Base-by-base conservation (phyloP, 2,329 filamentous ascomycete genomes). In the Amauroascus niger region DNA sequence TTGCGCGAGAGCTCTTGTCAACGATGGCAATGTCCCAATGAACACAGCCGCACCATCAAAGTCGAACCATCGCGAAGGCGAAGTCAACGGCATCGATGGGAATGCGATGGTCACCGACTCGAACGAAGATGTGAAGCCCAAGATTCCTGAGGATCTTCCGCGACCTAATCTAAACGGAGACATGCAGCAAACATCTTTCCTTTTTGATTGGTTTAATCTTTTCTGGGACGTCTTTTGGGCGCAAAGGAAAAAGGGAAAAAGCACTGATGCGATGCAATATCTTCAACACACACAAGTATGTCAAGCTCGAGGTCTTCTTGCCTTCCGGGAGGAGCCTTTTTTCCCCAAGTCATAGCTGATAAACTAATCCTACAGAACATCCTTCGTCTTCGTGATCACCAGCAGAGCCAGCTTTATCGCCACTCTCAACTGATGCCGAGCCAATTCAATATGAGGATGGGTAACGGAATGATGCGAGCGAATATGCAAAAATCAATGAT, bases 191-290 rank as follows among this genome's bases (percentile, higher is more conserved):
- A 58, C 67, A 0, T 88, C 87, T 24, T 97, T 98, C 65, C 76
- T 98, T n/a, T 86, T 88, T 62, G 93, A 97, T 65, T 98, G 93
- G 93, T 98, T 94, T 75, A 88, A 84, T 65, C 79, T 96, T 50
- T 98, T 98, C 70, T 97, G 89, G 89, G 93, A 98, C 64, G 88
- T 97, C 62, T 94, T 87, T 71, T 83, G 83, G 65, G 88, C 88
- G 53, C 87, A 91, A 66, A 86, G 88, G 64, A 80, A 78, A 63
- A 84, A 82, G 68, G 80, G 79, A 52, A 78, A 78, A 53, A 83
- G 77, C 65, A 70, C 74, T 24, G 79, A 79, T 56, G 83, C 88
- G 45, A 79, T 79, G 58, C 82, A 87, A 73, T 95, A 95, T 69
- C 81, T 94, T 55, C 74, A 79, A 56, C 87, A 94, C 65, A 89